Evolutionary conservation across 2,329 filamentous ascomycete genomes (phyloP).

Genomic region (Fusarium aywerte): DNA sequence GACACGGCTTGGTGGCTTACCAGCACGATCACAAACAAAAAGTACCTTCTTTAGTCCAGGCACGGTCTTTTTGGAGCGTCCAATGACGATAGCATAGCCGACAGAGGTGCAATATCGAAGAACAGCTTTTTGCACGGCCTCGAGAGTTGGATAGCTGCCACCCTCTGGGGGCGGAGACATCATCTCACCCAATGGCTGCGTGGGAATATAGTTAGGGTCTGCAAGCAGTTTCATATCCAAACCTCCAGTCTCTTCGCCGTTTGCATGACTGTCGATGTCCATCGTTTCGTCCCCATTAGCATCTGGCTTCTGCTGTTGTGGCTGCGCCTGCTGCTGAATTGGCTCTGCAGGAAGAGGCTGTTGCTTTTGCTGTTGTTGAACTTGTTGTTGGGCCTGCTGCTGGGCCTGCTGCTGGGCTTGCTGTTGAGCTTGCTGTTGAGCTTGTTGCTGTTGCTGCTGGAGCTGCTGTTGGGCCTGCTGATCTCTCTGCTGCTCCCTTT

Average conservation of each 20-base stretch:
- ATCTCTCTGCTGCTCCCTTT: constrained; percentile 48
- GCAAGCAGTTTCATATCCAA: constrained; percentile 61
- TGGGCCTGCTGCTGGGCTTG: constrained; percentile 47
- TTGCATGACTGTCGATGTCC: constrained; percentile 63
- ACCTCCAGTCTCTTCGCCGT: constrained; percentile 58
- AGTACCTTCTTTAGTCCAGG: constrained; percentile 74
- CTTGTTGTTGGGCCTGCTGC: constrained; percentile 39
- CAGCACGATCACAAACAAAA: constrained; percentile 73
- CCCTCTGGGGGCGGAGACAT: constrained; percentile 73
- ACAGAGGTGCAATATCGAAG: constrained; percentile 73
- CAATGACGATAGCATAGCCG: constrained; percentile 75
- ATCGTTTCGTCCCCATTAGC: constrained; percentile 60
- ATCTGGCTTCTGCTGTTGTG: constrained; percentile 55
- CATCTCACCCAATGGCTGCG: constrained; percentile 66
- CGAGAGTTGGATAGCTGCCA: constrained; percentile 71
- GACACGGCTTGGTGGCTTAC: constrained; percentile 70
- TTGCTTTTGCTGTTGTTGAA: constrained; percentile 45
- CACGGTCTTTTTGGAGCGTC: constrained; percentile 74
- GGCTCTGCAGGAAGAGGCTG: constrained; percentile 50
- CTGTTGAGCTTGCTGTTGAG: constrained; percentile 48
- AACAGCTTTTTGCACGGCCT: constrained; percentile 72
- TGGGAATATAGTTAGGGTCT: constrained; percentile 62
- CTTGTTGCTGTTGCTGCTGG: constrained; percentile 18
- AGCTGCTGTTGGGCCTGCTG: constrained; percentile 48
- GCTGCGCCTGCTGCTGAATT: constrained; percentile 48